A percentile compares a stretch with the other conserved stretches of the same genome.
Evolutionary conservation across 2,329 filamentous ascomycete species (phyloP).

Genomic region (Bisporella sp.): DNA sequence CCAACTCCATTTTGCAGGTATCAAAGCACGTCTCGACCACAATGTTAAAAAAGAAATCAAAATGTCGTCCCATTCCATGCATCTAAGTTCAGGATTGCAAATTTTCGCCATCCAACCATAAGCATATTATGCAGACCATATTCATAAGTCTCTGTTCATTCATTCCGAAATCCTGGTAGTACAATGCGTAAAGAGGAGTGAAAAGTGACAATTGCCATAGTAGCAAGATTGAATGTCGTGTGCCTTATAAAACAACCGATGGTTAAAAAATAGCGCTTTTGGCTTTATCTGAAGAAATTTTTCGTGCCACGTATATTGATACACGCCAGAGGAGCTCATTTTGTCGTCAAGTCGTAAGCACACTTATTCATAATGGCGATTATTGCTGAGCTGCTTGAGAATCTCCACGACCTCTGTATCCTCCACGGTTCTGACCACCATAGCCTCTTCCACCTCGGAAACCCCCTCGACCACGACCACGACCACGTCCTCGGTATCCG

Average conservation of each 20-base stretch:
- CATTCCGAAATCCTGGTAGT: slow-evolving; percentile 20
- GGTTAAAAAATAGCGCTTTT: slow-evolving; percentile 6
- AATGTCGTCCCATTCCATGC: background rate
- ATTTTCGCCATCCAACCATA: background rate
- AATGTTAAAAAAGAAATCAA: slow-evolving; percentile 11
- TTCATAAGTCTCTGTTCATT: too few relatives aligned
- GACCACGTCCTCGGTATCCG: slow-evolving; percentile 60
- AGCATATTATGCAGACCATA: too few relatives aligned
- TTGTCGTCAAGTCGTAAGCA: slow-evolving; percentile 11
- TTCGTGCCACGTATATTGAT: slow-evolving; percentile 19
- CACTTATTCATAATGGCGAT: background rate
- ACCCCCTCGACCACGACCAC: slow-evolving; percentile 52
- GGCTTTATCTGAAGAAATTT: slow-evolving; percentile 13
- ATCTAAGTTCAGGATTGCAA: background rate
- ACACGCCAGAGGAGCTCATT: slow-evolving; percentile 17
- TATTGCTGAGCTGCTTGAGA: slow-evolving; percentile 17
- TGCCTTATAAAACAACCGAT: background rate
- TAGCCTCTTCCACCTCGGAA: slow-evolving; percentile 22
- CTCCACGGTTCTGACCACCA: slow-evolving; percentile 17
- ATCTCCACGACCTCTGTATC: slow-evolving; percentile 23
- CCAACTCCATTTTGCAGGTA: slow-evolving; percentile 1
- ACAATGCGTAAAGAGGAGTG: slow-evolving; percentile 19
- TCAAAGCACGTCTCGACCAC: slow-evolving; percentile 3
- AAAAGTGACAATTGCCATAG: slow-evolving; percentile 7
- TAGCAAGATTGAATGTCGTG: background rate